Base-by-base conservation (phyloP, 2,329 filamentous ascomycete species). In the Didymosphaeria variabile region DNA sequence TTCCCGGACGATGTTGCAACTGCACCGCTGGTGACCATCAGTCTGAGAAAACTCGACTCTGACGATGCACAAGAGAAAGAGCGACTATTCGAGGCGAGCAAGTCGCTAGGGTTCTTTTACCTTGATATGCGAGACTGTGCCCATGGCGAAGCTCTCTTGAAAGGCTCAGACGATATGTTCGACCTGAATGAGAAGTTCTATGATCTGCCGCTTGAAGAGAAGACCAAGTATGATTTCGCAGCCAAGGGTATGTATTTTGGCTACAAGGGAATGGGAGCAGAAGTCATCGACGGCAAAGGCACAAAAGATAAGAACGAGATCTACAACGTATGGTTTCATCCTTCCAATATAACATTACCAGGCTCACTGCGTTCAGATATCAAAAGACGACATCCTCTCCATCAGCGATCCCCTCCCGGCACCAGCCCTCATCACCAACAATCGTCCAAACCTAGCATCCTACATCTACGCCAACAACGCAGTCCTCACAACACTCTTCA, bases 231-330 rank as follows among this genome's bases (percentile, higher is more conserved):
- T 19, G 50, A 59, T 29, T 54, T 55, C n/a, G 40, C 50, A 2
- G 49, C 57, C 5, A 31, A 59, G 40, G 50, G 50, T 3, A 59
- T 29, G 15, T 49, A 59, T 29, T 54, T 59, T 19, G 50, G 50
- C 9, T 55, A 54, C 31, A 59, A 54, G 23, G 49, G 40, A 15
- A 49, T 58, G 26, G 47, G 56, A 29, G 47, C 56, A 21, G 56
- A 53, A 49, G 56, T 58, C 3, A 47, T 58, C n/a, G 56, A 58
- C 21, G 36, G 40, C 2, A 54, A 53, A 15, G 56, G 55, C n/a
- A 57, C 56, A 23, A 32, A 50, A 54, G 56, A 59, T 9, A 59
- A 47, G 19, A 59, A 59, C 34, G 49, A 59, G 29, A 54, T 54
- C 19, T 55, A 59, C 47, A 58, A 53, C 19, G 56, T 58, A 40